Evolutionary conservation across 306 rosid species (phyloP).

Genomic region (Gastrolobium bilobum): DNA sequence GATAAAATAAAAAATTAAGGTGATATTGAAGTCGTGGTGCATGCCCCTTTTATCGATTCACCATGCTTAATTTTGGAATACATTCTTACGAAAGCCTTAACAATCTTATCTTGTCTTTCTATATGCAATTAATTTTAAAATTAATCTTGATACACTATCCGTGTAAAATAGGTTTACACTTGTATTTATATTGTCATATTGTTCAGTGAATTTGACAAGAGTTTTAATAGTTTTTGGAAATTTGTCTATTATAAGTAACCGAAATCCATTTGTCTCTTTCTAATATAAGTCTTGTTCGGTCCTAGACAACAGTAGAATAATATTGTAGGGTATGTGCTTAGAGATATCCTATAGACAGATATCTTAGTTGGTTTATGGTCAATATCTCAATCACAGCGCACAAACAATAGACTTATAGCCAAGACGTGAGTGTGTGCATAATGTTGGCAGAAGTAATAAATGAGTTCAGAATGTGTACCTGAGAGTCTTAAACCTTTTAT

Average conservation of each 20-base stretch:
- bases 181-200: no score
- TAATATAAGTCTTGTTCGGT: no score
- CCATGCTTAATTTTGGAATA: neutral
- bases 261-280: neutral
- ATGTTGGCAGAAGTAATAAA: no score
- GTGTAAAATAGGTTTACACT: neutral
- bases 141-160: neutral
- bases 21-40: neutral
- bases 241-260: neutral
- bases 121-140: neutral
- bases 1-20: neutral
- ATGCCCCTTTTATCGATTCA: constrained; percentile 27
- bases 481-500: no score
- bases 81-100: neutral
- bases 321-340: no score
- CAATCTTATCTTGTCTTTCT: neutral
- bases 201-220: neutral
- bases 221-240: neutral
- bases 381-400: no score
- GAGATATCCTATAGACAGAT: no score
- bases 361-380: no score
- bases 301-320: no score
- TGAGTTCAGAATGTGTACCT: no score
- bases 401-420: no score
- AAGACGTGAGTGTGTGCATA: no score